Base-by-base conservation (phyloP, 2,329 filamentous ascomycete genomes). In the Hymenoscyphus infarciens region DNA sequence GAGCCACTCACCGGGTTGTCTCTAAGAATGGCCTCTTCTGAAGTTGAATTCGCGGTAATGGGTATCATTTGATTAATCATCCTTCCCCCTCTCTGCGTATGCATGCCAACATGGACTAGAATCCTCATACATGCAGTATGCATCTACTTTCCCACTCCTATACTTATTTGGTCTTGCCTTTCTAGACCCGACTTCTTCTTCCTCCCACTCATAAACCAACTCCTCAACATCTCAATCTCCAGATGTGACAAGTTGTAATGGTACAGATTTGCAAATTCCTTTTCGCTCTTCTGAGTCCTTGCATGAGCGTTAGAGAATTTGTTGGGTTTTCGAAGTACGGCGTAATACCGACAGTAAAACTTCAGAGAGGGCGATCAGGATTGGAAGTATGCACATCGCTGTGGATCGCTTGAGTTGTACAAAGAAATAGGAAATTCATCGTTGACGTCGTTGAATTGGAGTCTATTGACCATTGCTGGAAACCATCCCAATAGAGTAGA, bases 1-100 rank as follows among this genome's bases (percentile, higher is more conserved):
- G n/a, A n/a, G n/a, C n/a, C n/a, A n/a, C n/a, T n/a, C n/a, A n/a
- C n/a, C n/a, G n/a, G n/a, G n/a, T n/a, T n/a, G n/a, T n/a, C n/a
- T n/a, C n/a, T n/a, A n/a, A n/a, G n/a, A n/a, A 10, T 13, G 22
- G 4, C n/a, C n/a, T 25, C 19, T 52, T 25, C n/a, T 22, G 19
- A 13, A 52, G 25, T 22, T 13, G 45, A 4, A 52, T 52, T 52
- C 45, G 53, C 53, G 53, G 27, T 19, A 16, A 55, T 55, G 53
- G 53, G 53, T 55, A 55, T 55, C 53, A 55, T 55, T 55, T 55
- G 53, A 55, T 55, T 31, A 29, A 55, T 13, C 25, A 29, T 55
- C 25, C 16, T 31, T 15, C 22, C 53, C 53, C 15, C 8, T 55
- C 13, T 33, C 53, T 31, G n/a, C 53, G 15, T 31, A 4, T 29